phyloP scores from a whole-genome alignment of 106 monocot genomes.

The Acorus gramineus region DNA sequence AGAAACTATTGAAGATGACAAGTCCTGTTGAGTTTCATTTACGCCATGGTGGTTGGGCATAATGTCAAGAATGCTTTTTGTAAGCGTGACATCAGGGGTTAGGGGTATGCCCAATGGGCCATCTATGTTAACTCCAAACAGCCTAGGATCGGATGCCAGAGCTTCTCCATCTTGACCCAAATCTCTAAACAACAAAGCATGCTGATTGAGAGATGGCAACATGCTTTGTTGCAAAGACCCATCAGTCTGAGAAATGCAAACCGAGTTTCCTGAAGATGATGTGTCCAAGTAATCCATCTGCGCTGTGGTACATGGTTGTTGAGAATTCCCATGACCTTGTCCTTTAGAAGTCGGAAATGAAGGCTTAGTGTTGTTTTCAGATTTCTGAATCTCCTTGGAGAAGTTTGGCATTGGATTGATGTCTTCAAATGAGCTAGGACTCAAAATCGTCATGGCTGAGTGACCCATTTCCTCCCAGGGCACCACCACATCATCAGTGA shows the following conservation, averaged over 20 bases:
- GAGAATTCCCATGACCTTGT: constrained; percentile 27
- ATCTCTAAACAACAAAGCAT: constrained; percentile 40
- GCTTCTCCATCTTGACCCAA: constrained; percentile 28
- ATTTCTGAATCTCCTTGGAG: constrained; percentile 41
- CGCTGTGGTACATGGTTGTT: constrained; percentile 31
- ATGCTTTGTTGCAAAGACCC: constrained; percentile 46
- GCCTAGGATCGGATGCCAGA: constrained; percentile 35
- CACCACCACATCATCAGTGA: constrained; percentile 61
- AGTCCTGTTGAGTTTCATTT: constrained; percentile 70
- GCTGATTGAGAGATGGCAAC: constrained; percentile 42
- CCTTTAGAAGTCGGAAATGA: constrained; percentile 30
- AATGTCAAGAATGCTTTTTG: constrained; percentile 34
- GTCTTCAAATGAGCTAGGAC: constrained; percentile 30
- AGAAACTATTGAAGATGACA: constrained; percentile 73
- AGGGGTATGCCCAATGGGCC: constrained; percentile 41
- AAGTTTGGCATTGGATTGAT: constrained; percentile 8
- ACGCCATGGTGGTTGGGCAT: constrained; percentile 34
- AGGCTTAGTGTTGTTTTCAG: constrained; percentile 35
- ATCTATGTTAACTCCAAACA: constrained; percentile 69
- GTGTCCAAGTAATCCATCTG: constrained; percentile 78
- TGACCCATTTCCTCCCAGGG: constrained; percentile 38
- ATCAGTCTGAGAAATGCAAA: constrained; percentile 52
- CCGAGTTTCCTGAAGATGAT: constrained; percentile 77
- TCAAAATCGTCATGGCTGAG: constrained; percentile 24
- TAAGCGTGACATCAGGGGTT: constrained; percentile 34